phyloP scores from a whole-genome alignment of 1,139 yeast genomes.

The Blastobotrys niveus region DNA sequence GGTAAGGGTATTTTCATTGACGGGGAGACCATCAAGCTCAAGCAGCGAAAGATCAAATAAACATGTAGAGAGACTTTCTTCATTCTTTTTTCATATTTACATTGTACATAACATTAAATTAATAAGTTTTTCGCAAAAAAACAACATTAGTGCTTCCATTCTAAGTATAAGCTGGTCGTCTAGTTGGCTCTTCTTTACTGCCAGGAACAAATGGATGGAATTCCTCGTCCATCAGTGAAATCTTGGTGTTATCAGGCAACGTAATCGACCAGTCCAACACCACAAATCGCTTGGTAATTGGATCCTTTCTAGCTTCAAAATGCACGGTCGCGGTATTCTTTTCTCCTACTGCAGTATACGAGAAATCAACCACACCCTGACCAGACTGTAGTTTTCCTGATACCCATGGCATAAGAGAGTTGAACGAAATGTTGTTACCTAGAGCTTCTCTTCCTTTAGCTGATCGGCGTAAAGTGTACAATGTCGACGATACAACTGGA shows the following conservation, averaged over 20 bases:
- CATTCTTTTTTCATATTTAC: background rate
- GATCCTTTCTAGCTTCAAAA: slow-evolving; percentile 34
- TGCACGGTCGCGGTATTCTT: slow-evolving; percentile 32
- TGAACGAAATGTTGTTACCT: slow-evolving; percentile 72
- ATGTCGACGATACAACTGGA: slow-evolving; percentile 80
- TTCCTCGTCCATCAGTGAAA: slow-evolving; percentile 34
- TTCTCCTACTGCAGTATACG: slow-evolving; percentile 62
- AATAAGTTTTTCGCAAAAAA: background rate
- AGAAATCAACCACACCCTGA: slow-evolving; percentile 70
- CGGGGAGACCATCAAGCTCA: slow-evolving; percentile 82
- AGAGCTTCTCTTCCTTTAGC: slow-evolving; percentile 55
- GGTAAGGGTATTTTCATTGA: slow-evolving; percentile 96
- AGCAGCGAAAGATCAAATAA: slow-evolving; percentile 88
- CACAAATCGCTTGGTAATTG: slow-evolving; percentile 27
- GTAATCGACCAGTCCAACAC: slow-evolving; percentile 36
- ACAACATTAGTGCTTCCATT: background rate
- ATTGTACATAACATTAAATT: slow-evolving; percentile 12
- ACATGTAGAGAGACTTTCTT: background rate
- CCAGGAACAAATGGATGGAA: slow-evolving; percentile 35
- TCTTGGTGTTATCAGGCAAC: slow-evolving; percentile 26
- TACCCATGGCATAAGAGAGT: slow-evolving; percentile 79
- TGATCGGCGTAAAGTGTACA: slow-evolving; percentile 79
- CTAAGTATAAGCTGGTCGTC: slow-evolving; percentile 19
- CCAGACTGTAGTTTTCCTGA: slow-evolving; percentile 79
- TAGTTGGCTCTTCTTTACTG: slow-evolving; percentile 32